Conservation (phyloP, 805 yeast genomes). For the Saccharomycopsis schoenii region DNA sequence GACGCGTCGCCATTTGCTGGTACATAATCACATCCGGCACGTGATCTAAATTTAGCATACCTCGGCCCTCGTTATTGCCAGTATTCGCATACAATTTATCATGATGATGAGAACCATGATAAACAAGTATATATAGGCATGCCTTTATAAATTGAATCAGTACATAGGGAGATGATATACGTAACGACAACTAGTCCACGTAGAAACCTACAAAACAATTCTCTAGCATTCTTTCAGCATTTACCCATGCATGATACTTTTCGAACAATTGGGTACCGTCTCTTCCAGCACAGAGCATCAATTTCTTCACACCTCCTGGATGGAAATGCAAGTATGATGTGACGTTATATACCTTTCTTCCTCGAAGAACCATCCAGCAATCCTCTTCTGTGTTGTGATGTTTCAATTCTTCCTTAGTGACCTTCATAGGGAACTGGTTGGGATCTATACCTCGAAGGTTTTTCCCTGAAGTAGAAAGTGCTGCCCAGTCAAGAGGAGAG, state of each 20-base stretch:
- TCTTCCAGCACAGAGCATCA: conserved; percentile 70
- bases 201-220: conserved; percentile 65
- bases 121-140: no score
- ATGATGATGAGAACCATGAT: no score
- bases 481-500: conserved; percentile 85
- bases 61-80: no score
- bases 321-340: conserved; percentile 77
- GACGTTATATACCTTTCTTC: conserved; percentile 70
- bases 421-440: conserved; percentile 45
- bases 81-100: no score
- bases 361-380: conserved; percentile 77
- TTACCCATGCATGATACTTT: conserved; percentile 74
- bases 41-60: no score
- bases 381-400: conserved; percentile 54
- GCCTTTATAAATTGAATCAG: no score
- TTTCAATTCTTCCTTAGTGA: conserved; percentile 47
- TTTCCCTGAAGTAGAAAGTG: conserved; percentile 36
- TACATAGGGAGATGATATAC: no score
- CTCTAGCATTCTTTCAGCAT: conserved; percentile 69
- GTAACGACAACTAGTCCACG: conserved; percentile 10
- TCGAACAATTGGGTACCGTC: conserved; percentile 74
- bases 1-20: no score
- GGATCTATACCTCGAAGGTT: conserved; percentile 46
- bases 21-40: no score
- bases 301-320: conserved; percentile 83